Evolutionary conservation across 495 filamentous ascomycete species (phyloP), one percentile per base, ranked within the genome.

Genomic region (Trichoderma virens): DNA sequence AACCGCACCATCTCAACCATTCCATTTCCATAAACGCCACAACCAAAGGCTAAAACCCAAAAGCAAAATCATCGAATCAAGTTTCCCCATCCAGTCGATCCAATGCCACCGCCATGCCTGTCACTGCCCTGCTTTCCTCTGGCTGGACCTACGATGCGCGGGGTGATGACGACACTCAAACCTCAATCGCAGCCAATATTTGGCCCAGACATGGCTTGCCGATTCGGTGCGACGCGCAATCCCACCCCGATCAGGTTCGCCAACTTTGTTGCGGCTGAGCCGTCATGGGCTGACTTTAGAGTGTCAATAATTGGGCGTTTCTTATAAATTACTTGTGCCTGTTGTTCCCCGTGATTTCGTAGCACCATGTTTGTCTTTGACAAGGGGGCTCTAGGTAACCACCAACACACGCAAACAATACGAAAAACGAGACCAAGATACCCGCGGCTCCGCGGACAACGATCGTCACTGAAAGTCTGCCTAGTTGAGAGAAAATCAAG

Each of bases 61-160:
- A 13, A 9, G n/a, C n/a, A n/a, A 28, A 56, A 16, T 8, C 3
- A 2, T 25, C 23, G 20, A 56, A 56, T 3, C 51, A 30, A 31
- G 51, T 30, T 16, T 30, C 8, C 25, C 23, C 23, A 13, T 9
- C 6, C 11, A 3, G 5, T 2, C 2, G 13, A 16, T 56, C 25
- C 51, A 56, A 28, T 56, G 51, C 27, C 51, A 56, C 51, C 51
- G 51, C 47, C 47, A 56, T 56, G n/a, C 47, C 41, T 56, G 47
- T 56, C 47, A 56, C 47, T 28, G 20, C 51, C 23, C 23, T 11
- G 25, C 51, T 27, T n/a, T 54, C 45, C 45, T 27, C 13, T 27
- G 45, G 45, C 45, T 54, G n/a, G 4, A 56, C 5, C 23, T 23
- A 56, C 11, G 25, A 18, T 5, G 51, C 23, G 51, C 38, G 51